Base-by-base conservation (phyloP, 805 yeast genomes). In the Candida gorgasii region DNA sequence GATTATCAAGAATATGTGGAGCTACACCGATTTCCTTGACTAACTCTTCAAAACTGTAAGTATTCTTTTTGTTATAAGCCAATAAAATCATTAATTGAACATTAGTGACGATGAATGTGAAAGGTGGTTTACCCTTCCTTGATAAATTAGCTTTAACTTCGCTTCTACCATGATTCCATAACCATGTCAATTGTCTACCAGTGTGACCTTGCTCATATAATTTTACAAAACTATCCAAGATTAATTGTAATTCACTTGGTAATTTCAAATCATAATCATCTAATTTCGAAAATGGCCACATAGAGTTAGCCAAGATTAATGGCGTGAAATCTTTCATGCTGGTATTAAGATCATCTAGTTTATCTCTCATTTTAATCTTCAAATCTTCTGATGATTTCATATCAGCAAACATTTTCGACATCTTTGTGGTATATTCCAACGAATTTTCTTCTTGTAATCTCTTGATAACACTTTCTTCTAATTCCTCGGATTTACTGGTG, bases 381-480 rank as follows among this genome's bases (percentile, higher is more conserved):
- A 93, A 72, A 43, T 88, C 92, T 47, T 79, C 80, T 0, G 96
- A 87, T 3, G 92, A 78, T 53, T 85, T 79, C 73, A 93, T 88
- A 65, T 93, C 99, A 60, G 85, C 86, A 62, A 93, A 90, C 99
- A 93, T 93, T 54, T 89, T 87, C 16, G 96, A 86, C 63, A 93
- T 86, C 62, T 90, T 92, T 42, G 88, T 84, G 1, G 98, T 90
- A 62, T 92, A 93, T 58, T 93, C 98, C 59, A 84, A 74, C 14
- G 95, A 89, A 63, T 93, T 92, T 46, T 86, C 95, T 44, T 86
- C 85, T 61, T 89, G 95, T 51, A 93, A 75, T 55, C 86, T 80
- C 55, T 89, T 88, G 47, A 93, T 88, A 49, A 93, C 82, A 44
- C 78, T 67, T 51, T 88, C 92, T 67, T 93, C 99, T 49, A 81